phyloP scores from a whole-genome alignment of 2,329 filamentous ascomycete genomes.

The Alternaria panax region DNA sequence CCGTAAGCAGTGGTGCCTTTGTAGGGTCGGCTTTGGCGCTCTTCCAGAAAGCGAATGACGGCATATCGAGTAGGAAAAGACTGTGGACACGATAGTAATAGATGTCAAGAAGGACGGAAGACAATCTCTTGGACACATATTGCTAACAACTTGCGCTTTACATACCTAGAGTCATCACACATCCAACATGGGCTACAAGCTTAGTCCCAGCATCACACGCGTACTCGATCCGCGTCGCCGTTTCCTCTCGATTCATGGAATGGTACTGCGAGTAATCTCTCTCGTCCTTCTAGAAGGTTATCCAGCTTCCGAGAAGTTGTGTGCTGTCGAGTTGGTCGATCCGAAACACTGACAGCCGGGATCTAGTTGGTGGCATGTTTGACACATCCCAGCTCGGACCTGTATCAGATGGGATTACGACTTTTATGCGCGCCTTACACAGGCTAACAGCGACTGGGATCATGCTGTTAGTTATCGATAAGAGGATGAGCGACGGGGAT shows the following conservation, averaged over 20 bases:
- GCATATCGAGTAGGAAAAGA: slow-evolving; percentile 17
- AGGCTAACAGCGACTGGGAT: background rate
- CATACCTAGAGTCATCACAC: slow-evolving; percentile 3
- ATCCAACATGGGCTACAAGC: slow-evolving; percentile 3
- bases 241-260: slow-evolving; percentile 11
- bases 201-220: slow-evolving; percentile 13
- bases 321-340: background rate
- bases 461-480: background rate
- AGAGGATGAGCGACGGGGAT: slow-evolving; percentile 1
- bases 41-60: slow-evolving; percentile 35
- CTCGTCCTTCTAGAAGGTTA: background rate
- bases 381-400: slow-evolving; percentile 1
- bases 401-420: slow-evolving; percentile 22
- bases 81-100: background rate
- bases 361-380: slow-evolving; percentile 9
- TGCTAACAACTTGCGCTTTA: background rate
- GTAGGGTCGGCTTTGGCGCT: slow-evolving; percentile 21
- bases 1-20: slow-evolving; percentile 11
- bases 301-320: background rate
- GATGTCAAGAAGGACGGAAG: background rate
- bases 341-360: slow-evolving; percentile 11
- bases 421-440: slow-evolving; percentile 18
- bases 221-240: slow-evolving; percentile 19
- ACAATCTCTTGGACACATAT: background rate
- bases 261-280: background rate